phyloP scores from a whole-genome alignment of 225 moss, liverwort and hornwort genomes.

The Sphagnum contortum region DNA sequence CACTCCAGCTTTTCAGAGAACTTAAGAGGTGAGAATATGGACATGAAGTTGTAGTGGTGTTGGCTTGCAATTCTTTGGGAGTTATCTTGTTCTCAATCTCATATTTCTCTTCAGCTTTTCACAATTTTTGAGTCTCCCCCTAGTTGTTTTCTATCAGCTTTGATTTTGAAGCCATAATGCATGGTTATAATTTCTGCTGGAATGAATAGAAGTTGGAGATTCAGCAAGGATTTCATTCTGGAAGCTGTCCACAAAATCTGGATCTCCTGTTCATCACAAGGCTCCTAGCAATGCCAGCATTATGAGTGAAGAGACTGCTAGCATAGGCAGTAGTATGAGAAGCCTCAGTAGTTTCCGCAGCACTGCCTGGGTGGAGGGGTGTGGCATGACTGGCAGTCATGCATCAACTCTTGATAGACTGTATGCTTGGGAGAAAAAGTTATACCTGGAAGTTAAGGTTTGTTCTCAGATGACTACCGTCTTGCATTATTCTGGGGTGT shows the following conservation, averaged over 20 bases:
- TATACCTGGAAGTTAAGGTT: constrained; percentile 75
- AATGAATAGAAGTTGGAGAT: constrained; percentile 32
- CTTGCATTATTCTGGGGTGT: too few species aligned
- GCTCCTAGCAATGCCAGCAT: constrained; percentile 28
- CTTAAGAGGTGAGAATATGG: constrained; percentile 17
- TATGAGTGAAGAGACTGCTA: constrained; percentile 41
- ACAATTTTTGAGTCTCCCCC: not conserved
- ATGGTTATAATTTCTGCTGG: not conserved
- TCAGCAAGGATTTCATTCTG: constrained; percentile 47
- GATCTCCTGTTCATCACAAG: constrained; percentile 16
- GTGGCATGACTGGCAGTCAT: constrained; percentile 54
- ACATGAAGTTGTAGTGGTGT: too few species aligned
- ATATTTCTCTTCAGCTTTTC: not conserved
- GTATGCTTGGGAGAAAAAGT: constrained; percentile 76
- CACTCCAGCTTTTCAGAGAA: constrained; percentile 68
- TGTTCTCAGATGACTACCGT: too few species aligned
- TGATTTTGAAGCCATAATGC: not conserved
- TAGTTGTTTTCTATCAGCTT: not conserved
- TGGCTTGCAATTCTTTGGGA: too few species aligned
- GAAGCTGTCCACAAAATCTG: constrained; percentile 44
- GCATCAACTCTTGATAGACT: constrained; percentile 67
- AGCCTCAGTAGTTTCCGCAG: constrained; percentile 14
- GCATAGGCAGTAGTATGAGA: constrained; percentile 19
- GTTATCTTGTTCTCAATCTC: too few species aligned
- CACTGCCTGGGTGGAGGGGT: constrained; percentile 45